Conservation (phyloP, 371 early-diverging fungal genomes). For the Blakeslea trispora region DNA sequence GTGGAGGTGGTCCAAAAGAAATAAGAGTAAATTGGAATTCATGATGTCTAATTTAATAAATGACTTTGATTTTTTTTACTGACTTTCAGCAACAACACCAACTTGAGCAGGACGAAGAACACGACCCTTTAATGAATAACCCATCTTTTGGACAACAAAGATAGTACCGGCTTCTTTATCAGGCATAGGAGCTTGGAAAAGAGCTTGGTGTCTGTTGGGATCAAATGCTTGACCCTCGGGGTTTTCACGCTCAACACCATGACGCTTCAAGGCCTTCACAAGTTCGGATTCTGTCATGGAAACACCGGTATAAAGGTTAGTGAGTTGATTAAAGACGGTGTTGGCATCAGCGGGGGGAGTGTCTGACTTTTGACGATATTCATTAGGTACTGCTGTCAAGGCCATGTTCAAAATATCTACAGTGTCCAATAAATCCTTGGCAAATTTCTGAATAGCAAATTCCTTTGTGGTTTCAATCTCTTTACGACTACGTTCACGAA, state of each 20-base stretch:
- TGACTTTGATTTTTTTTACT: constrained; percentile 9
- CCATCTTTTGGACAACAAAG: constrained; percentile 87
- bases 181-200: constrained; percentile 91
- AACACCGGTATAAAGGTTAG: constrained; percentile 86
- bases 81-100: constrained; percentile 80
- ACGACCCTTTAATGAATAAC: constrained; percentile 89
- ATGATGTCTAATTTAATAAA: no score
- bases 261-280: constrained; percentile 83
- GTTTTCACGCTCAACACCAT: constrained; percentile 85
- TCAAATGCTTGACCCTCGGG: constrained; percentile 90
- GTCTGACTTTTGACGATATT: constrained; percentile 36
- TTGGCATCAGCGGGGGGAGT: constrained; percentile 47
- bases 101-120: constrained; percentile 96
- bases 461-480: constrained; percentile 82
- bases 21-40: constrained; percentile 1
- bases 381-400: constrained; percentile 72
- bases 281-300: constrained; percentile 88
- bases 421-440: constrained; percentile 93
- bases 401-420: constrained; percentile 93
- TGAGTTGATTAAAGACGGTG: constrained; percentile 65
- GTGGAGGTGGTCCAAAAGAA: not conserved
- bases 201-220: constrained; percentile 91
- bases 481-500: constrained; percentile 85
- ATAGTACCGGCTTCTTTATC: constrained; percentile 89
- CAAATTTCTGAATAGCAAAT: constrained; percentile 95